Base-by-base conservation (phyloP, 2,329 filamentous ascomycete species). In the Amesomyces nigricolor region DNA sequence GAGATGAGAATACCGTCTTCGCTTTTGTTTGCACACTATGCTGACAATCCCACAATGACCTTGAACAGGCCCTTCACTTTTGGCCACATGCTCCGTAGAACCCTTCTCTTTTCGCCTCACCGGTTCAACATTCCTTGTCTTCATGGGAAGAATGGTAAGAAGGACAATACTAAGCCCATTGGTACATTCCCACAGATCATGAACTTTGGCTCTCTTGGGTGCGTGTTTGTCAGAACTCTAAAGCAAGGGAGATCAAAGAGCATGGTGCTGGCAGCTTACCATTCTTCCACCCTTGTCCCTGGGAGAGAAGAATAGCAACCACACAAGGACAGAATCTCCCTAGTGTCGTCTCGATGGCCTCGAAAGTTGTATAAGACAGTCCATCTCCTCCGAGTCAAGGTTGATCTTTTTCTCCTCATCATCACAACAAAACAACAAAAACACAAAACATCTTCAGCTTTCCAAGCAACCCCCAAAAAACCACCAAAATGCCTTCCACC, bases 401-500 rank as follows among this genome's bases (percentile, higher is more conserved):
- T 39, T 37, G 26, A 32, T 6, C 39, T 47, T 58, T 50, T 54
- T 60, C 57, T 63, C 58, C 51, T 58, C 62, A 63, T 59, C 64
- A 61, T 54, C 64, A 58, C 52, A 53, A 49, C 35, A 37, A 59
- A 54, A 56, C 40, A 17, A 13, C 48, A 37, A 16, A n/a, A 37
- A 35, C 48, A 35, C 38, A 54, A 51, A 53, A 58, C 54, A 53
- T 50, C 49, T 51, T 52, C 49, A 59, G 52, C 54, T 52, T 56
- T 40, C 40, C 53, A 60, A 59, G 57, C 38, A 58, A 61, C 49
- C 57, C 51, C 60, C 46, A 3, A 35, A 60, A 57, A 59, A 29
- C 61, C 57, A 61, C 63, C 66, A 69, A 67, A 52, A 69, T 69
- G 67, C 64, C 65, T 66, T 65, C 66, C 63, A 63, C 62, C 61